Evolutionary conservation across 805 yeast genomes (phyloP).

Genomic region (Starmerella etchellsii): DNA sequence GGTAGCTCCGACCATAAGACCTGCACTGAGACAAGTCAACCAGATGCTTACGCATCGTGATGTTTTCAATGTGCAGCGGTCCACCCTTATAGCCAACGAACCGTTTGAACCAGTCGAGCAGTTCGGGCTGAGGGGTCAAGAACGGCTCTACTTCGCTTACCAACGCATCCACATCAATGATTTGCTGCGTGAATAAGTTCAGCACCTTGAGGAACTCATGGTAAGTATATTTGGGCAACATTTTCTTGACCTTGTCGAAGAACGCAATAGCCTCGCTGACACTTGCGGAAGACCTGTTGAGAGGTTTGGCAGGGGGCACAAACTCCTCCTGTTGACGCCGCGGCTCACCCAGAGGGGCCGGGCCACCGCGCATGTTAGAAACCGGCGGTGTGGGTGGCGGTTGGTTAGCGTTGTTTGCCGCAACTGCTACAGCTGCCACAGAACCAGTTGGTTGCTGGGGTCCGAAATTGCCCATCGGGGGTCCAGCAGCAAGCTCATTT

Average conservation of each 20-base stretch:
- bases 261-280: conserved; percentile 40
- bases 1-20: conserved; percentile 89
- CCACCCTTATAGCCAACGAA: conserved; percentile 81
- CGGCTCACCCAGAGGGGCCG: neutral
- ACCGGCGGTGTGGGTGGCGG: neutral
- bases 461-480: conserved; percentile 82
- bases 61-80: conserved; percentile 79
- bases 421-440: neutral
- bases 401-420: neutral
- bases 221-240: conserved; percentile 76
- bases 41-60: conserved; percentile 76
- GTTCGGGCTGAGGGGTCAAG: conserved; percentile 65
- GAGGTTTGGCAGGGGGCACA: conserved; percentile 73
- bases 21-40: conserved; percentile 82
- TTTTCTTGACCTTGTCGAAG: conserved; percentile 83
- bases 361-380: conserved; percentile 23
- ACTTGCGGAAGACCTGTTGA: conserved; percentile 23
- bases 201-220: conserved; percentile 83
- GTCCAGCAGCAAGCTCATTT: conserved; percentile 29
- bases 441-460: conserved; percentile 30
- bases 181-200: conserved; percentile 78
- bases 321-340: conserved; percentile 27
- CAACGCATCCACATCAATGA: conserved; percentile 69
- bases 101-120: conserved; percentile 80
- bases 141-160: conserved; percentile 77